Conservation (phyloP, 73 alveolate genomes). For the Tetrahymena malaccensis region DNA sequence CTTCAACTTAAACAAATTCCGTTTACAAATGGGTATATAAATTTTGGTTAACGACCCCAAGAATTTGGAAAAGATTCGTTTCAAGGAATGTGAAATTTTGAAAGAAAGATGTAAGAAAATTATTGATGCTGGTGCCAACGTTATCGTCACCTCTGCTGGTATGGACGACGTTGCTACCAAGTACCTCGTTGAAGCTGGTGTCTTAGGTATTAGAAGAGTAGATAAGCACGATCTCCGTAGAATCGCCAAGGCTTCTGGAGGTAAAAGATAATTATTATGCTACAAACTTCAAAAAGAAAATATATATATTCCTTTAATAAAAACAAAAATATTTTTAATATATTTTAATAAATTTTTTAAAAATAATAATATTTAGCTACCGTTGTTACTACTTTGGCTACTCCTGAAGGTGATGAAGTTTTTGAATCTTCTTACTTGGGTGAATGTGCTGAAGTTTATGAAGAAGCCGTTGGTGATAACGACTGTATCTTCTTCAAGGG, state of each 20-base stretch:
- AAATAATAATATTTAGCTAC: conserved; percentile 6
- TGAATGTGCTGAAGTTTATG: conserved; percentile 76
- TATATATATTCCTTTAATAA: too few species aligned
- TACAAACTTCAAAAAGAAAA: too few species aligned
- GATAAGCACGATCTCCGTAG: conserved; percentile 93
- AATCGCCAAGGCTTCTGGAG: conserved; percentile 95
- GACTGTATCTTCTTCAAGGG: conserved; percentile 94
- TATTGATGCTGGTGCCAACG: conserved; percentile 96
- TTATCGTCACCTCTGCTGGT: conserved; percentile 92
- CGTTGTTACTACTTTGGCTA: conserved; percentile 35
- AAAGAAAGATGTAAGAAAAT: conserved; percentile 84
- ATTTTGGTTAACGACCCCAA: conserved; percentile 79
- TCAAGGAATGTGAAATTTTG: conserved; percentile 88
- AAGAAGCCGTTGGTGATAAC: conserved; percentile 94
- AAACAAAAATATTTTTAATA: too few species aligned
- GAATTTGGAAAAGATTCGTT: conserved; percentile 82
- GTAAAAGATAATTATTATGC: not conserved
- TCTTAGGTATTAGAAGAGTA: conserved; percentile 90
- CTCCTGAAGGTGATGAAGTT: conserved; percentile 31
- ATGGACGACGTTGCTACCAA: conserved; percentile 97
- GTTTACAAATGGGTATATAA: conserved; percentile 84
- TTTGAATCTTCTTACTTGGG: conserved; percentile 31
- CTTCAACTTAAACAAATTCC: conserved; percentile 89
- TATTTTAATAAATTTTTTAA: not conserved
- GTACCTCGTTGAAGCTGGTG: conserved; percentile 94